These are phyloP conservation scores for Colletotrichum sp. DNA, from an alignment of 2,329 filamentous ascomycete genomes.

Conservation along the genomic window DNA sequence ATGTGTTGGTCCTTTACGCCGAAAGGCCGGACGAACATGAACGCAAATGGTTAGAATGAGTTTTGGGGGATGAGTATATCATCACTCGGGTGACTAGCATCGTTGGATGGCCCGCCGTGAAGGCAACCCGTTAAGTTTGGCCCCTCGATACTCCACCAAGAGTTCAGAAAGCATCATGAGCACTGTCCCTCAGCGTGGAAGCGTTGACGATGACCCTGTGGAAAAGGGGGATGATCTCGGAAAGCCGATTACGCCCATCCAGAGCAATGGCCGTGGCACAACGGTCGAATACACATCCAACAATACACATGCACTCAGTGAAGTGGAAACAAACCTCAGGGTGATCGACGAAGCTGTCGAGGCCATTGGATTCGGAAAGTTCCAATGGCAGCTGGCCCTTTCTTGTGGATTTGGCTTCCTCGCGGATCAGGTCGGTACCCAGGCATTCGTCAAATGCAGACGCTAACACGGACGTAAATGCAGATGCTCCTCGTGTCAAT, in stretches of 20 bases:
- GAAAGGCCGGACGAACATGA: neutral
- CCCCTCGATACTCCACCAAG: neutral
- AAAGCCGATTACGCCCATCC: neutral
- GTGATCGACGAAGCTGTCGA: neutral
- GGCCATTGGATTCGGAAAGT: neutral
- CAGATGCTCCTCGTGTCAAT: neutral
- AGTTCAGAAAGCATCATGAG: neutral
- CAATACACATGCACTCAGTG: neutral
- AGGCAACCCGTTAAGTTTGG: neutral
- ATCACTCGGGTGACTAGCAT: neutral
- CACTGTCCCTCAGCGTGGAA: neutral
- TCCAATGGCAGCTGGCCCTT: neutral
- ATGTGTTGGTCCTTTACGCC: neutral
- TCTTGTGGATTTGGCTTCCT: neutral
- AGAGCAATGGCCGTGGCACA: neutral
- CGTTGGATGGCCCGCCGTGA: accelerated
- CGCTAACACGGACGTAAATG: neutral
- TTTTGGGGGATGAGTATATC: neutral
- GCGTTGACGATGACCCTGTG: neutral
- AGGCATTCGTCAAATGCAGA: neutral
- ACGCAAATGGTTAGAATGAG: neutral
- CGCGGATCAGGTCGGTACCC: neutral
- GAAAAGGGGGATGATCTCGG: neutral
- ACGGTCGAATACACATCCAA: neutral
- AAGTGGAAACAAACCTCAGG: neutral